These are phyloP conservation scores for Phialophora verrucosa DNA, from an alignment of 2,329 filamentous ascomycete genomes.

Conservation along the genomic window DNA sequence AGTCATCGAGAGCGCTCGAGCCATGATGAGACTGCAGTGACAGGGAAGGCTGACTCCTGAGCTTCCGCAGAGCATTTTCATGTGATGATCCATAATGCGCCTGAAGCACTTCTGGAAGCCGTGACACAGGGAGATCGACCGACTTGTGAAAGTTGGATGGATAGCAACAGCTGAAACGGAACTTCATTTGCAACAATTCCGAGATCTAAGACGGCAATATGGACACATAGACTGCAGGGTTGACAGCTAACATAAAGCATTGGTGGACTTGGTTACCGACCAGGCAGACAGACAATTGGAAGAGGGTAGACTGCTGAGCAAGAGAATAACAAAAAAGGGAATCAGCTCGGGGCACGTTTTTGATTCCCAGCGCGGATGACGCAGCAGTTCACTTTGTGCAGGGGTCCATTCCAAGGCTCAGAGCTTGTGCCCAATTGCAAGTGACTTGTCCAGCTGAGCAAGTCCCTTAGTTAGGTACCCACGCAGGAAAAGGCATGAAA, in stretches of 20 bases:
- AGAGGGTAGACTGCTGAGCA: background rate
- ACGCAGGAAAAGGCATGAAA: background rate
- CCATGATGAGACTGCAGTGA: constrained; percentile 5
- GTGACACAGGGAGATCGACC: constrained; percentile 78
- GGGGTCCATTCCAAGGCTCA: background rate
- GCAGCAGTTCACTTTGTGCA: constrained; percentile 9
- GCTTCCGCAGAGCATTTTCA: constrained; percentile 77
- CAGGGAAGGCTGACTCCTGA: constrained; percentile 8
- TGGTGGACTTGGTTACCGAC: background rate
- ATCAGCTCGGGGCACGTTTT: constrained; percentile 4
- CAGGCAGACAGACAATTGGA: background rate
- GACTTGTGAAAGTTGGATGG: constrained; percentile 53
- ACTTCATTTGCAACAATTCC: background rate
- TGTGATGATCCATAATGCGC: constrained; percentile 83
- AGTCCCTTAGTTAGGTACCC: constrained; percentile 6
- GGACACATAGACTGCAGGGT: background rate
- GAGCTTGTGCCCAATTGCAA: constrained; percentile 6
- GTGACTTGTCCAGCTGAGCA: constrained; percentile 7
- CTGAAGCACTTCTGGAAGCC: constrained; percentile 69
- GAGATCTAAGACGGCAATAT: background rate
- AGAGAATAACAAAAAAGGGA: background rate
- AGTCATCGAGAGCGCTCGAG: constrained; percentile 11
- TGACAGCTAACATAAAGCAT: background rate
- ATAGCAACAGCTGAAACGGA: background rate
- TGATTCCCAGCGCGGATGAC: constrained; percentile 4